Base-by-base conservation (phyloP, 2,329 filamentous ascomycete genomes). In the Trichoderma cornu-damae region DNA sequence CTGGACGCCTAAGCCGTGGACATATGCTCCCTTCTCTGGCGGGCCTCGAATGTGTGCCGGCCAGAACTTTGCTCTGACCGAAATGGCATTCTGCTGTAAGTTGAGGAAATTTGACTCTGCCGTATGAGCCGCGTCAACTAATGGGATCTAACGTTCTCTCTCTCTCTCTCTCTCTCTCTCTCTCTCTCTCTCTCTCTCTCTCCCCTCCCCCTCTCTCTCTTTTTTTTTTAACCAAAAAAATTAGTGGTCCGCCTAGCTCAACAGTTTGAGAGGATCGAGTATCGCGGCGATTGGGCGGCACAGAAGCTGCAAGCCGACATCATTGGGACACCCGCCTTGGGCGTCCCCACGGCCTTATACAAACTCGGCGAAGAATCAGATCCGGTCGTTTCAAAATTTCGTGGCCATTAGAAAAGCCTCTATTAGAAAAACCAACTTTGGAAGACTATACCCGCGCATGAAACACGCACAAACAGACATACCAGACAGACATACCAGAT, bases 51-150 rank as follows among this genome's bases (percentile, higher is more conserved):
- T 78, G 51, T 83, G 81, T 60, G 78, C 83, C 32, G 80, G 80
- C 1, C 80, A 83, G 68, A 80, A 83, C 59, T 83, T 84, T 68
- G 81, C 81, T 3, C 75, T 79, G 67, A 77, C 80, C 2, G 80
- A 83, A 68, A 82, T 83, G 78, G 77, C 75, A 0, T 83, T 73
- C 60, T 69, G 66, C 44, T 60, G 74, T 76, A 61, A 68, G 74
- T 71, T 14, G 9, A 6, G n/a, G n/a, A n/a, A 51, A 24, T 2
- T 12, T 6, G 3, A 18, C 4, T 12, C 18, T 20, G 2, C n/a
- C 16, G 11, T 24, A 11, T 34, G 2, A 16, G 16, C 2, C 12
- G 28, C 30, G 14, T 28, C 2, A n/a, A 16, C 52, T 55, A 28
- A 55, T n/a, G 18, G 11, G 4, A n/a, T 18, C 5, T 34, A n/a